Base-by-base conservation (phyloP, 169 alveolate species). In the Babesia ovis region DNA sequence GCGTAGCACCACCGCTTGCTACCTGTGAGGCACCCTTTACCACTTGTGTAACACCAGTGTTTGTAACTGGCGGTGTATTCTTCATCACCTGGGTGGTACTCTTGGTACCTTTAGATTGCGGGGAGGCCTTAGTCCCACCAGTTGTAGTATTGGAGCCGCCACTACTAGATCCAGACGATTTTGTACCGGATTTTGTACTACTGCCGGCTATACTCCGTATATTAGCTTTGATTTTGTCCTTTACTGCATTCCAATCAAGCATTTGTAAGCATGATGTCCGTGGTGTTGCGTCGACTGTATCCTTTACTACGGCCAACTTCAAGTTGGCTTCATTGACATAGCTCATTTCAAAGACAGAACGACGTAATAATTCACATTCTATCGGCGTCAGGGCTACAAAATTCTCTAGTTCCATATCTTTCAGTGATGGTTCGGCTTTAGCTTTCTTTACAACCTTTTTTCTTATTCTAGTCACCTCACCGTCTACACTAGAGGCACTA, bases 311-410 rank as follows among this genome's bases (percentile, higher is more conserved):
- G 16, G 61, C 67, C 23, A 45, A 37, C 51, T 69, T 69, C 57
- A 72, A 3, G 31, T 60, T 68, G 18, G 58, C n/a, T 16, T 53
- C 77, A 29, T 32, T 62, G 14, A 53, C 60, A 42, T 61, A 27
- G 37, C 77, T 79, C 76, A 79, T 34, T 48, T 79, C 83, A 32
- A 79, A 22, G 27, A 54, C 41, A 42, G 66, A 54, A 2, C 83
- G 68, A 37, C 67, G 64, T 29, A 79, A 56, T 22, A 79, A 29
- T 43, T 79, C 86, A 29, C 58, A 4, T 57, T 79, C 86, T 35
- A 69, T 27, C 0, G 57, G 55, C 4, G 45, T 58, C 42, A 79
- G 68, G 2, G 18, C 35, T 11, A 79, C 34, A 4, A 29, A 55
- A 27, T 79, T 25, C 32, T 72, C 83, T 5, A 72, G 54, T n/a